Base-by-base conservation (phyloP, 2,329 filamentous ascomycete species). In the Colletotrichum noveboracense region DNA sequence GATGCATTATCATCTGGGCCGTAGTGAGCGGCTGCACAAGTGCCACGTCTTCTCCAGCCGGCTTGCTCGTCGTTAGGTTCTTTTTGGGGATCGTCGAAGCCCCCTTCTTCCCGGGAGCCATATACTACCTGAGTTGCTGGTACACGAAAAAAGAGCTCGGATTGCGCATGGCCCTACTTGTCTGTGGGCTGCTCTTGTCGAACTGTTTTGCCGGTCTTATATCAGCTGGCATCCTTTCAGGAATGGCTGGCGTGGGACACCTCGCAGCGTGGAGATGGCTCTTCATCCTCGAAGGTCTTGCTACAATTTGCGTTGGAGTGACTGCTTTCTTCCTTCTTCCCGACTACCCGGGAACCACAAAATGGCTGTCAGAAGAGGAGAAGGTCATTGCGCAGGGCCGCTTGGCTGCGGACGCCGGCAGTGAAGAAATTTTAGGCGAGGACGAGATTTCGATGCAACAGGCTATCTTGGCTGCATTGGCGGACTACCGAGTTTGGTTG, bases 191-290 rank as follows among this genome's bases (percentile, higher is more conserved):
- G 3, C 55, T 79, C 2, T 68, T 80, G 2, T 77, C 79, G 0
- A 78, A 77, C 1, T 78, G 79, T 0, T 93, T 93, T 77, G 91
- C 91, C 61, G 91, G 91, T 21, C 85, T 93, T 9, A 83, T 93
- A n/a, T 91, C 91, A 3, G 89, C 88, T 36, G 91, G 87, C 21
- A 89, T 93, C 5, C 78, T 84, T 69, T 88, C 90, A 38, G 89
- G 91, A 78, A 91, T 93, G 88, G 80, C 86, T 3, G 89, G 89
- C 4, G 79, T 84, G 10, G 43, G 30, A 6, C 81, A 83, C 32
- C 88, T 91, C 12, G 81, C 84, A 62, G 93, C 93, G 1, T 96
- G 94, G 94, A 87, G 90, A 2, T 96, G 94, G 94, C 95, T 96
- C 70, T 96, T 96, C 82, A 93, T 96, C 72, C 85, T 95, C 6